phyloP scores from a whole-genome alignment of 208 protist species.

The Histomonas meleagridis region DNA sequence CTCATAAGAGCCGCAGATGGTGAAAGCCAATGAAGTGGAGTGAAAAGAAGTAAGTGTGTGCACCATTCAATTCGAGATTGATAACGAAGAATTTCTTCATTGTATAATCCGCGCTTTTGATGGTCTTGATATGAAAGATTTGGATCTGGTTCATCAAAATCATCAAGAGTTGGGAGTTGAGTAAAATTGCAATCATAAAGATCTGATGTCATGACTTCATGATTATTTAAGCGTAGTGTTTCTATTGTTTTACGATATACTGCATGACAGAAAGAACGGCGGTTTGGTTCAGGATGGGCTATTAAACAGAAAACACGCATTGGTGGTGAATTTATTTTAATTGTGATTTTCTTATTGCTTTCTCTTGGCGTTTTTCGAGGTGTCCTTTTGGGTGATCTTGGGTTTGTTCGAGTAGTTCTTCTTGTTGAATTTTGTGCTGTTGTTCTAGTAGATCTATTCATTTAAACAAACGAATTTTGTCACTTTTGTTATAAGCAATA shows the following conservation, averaged over 20 bases:
- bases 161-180: not conserved
- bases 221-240: not conserved
- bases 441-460: too few species aligned
- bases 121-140: not conserved
- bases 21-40: conserved; percentile 10
- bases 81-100: conserved; percentile 21
- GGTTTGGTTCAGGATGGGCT: not conserved
- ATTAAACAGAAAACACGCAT: conserved; percentile 24
- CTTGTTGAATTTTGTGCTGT: too few species aligned
- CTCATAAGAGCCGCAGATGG: not conserved
- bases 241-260: not conserved
- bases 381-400: too few species aligned
- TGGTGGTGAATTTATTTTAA: not conserved
- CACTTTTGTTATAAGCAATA: too few species aligned
- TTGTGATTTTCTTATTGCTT: too few species aligned
- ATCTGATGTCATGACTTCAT: conserved; percentile 4
- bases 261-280: conserved; percentile 19
- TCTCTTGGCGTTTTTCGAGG: too few species aligned
- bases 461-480: too few species aligned
- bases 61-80: conserved; percentile 1
- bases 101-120: not conserved
- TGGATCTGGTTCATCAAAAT: not conserved
- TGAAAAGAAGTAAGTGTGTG: conserved; percentile 28
- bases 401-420: too few species aligned
- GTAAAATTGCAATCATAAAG: conserved; percentile 22